Conservation (phyloP, 345 rosid species). For the Schrenkiella parvula region DNA sequence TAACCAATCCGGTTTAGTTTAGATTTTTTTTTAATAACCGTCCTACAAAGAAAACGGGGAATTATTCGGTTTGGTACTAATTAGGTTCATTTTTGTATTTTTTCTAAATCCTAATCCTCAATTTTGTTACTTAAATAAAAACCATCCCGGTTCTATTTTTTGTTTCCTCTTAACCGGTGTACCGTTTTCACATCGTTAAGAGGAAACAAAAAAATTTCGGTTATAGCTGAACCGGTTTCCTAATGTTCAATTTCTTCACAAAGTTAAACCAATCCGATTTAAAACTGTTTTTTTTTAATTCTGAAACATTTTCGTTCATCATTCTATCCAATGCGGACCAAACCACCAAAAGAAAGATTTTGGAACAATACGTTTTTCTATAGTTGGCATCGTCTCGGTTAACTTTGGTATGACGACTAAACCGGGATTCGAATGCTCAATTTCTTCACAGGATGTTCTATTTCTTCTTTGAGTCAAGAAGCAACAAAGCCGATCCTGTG, state of each 20-base stretch:
- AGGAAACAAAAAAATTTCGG: too few relatives aligned
- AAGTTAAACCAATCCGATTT: not conserved
- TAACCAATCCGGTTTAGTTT: not conserved
- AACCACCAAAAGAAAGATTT: not conserved
- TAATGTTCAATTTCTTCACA: not conserved
- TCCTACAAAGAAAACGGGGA: too few relatives aligned
- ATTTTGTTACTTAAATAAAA: too few relatives aligned
- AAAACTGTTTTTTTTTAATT: not conserved
- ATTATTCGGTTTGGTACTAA: too few relatives aligned
- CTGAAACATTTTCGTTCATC: not conserved
- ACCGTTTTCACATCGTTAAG: too few relatives aligned
- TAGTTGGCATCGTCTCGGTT: not conserved
- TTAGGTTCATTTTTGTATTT: too few relatives aligned
- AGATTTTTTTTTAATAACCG: not conserved
- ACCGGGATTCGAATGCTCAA: not conserved
- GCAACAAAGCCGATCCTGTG: constrained; percentile 62
- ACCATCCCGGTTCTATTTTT: too few relatives aligned
- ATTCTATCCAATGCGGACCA: not conserved
- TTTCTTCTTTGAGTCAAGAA: constrained; percentile 75
- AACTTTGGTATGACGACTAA: not conserved
- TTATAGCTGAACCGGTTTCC: not conserved
- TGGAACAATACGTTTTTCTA: not conserved
- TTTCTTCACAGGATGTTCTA: constrained; percentile 64
- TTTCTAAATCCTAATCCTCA: too few relatives aligned
- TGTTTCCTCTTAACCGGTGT: too few relatives aligned